Evolutionary conservation across 257 asterid species (phyloP).

Genomic region (Apocynum venetum): DNA sequence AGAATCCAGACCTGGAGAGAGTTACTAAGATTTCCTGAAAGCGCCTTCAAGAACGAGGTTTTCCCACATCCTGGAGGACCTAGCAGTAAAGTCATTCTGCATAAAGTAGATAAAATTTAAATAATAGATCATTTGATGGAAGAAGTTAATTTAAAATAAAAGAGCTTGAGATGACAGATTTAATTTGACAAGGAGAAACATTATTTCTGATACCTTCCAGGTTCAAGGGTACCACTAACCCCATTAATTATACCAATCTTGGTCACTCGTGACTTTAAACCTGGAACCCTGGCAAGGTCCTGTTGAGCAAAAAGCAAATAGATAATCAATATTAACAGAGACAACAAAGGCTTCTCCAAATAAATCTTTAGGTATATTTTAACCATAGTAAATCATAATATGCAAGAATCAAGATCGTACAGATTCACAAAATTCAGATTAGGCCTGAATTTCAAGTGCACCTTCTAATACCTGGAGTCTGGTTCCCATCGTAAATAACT

Average conservation of each 20-base stretch:
- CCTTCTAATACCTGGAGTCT: background rate
- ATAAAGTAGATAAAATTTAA: conserved; percentile 7
- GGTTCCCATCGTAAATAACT: background rate
- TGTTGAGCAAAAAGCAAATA: conserved; percentile 18
- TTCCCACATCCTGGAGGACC: conserved; percentile 84
- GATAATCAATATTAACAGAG: background rate
- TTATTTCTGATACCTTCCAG: conserved; percentile 47
- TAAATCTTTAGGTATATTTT: background rate
- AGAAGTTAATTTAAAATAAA: background rate
- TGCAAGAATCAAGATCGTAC: background rate
- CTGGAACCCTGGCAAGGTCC: conserved; percentile 50
- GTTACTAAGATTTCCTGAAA: conserved; percentile 59
- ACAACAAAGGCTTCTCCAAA: background rate
- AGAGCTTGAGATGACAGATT: background rate
- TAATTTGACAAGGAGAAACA: background rate
- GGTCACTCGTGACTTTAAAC: conserved; percentile 41
- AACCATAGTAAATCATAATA: background rate
- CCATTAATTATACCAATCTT: conserved; percentile 48
- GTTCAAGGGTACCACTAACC: conserved; percentile 58
- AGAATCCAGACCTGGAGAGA: conserved; percentile 43
- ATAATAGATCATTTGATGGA: conserved; percentile 3
- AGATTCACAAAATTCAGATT: background rate
- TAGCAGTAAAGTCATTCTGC: conserved; percentile 63
- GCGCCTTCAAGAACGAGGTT: conserved; percentile 62
- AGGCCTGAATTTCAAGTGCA: background rate